Percentiles rank a stretch among this genome's conserved stretches.
Evolutionary conservation across 257 asterid species (phyloP).

Genomic region (Plantago ovata): DNA sequence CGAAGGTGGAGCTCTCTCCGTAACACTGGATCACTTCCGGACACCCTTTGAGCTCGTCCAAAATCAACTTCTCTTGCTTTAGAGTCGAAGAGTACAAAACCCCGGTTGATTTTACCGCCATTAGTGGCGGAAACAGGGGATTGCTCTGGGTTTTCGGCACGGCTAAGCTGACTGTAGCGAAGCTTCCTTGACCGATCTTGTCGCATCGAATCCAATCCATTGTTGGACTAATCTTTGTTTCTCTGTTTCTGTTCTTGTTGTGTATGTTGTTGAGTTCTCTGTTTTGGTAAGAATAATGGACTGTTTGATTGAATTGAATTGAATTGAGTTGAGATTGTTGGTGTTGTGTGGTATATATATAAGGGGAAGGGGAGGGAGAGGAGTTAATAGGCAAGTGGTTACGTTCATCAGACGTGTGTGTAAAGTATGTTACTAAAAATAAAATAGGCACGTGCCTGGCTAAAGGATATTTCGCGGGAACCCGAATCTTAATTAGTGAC

Average conservation of each 20-base stretch:
- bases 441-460: conserved; percentile 23
- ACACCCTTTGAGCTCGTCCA: conserved; percentile 37
- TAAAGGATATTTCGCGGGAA: conserved; percentile 22
- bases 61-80: conserved; percentile 31
- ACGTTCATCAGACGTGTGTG: conserved; percentile 11
- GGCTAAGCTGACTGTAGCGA: conserved; percentile 50
- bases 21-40: conserved; percentile 35
- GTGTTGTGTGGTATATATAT: background rate
- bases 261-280: background rate
- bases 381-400: background rate
- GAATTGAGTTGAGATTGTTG: background rate
- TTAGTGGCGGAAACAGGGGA: conserved; percentile 22
- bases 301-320: background rate
- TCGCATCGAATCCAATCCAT: conserved; percentile 63
- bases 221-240: background rate
- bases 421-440: background rate
- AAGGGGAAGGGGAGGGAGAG: background rate
- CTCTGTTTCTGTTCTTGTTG: too few species aligned
- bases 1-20: conserved; percentile 32
- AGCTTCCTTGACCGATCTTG: conserved; percentile 48
- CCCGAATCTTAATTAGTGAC: too few species aligned
- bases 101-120: conserved; percentile 54
- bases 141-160: conserved; percentile 17
- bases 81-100: conserved; percentile 29
- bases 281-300: conserved; percentile 8